Evolutionary conservation across 2,329 filamentous ascomycete species (phyloP).

Genomic region (Talaromyces sp.): DNA sequence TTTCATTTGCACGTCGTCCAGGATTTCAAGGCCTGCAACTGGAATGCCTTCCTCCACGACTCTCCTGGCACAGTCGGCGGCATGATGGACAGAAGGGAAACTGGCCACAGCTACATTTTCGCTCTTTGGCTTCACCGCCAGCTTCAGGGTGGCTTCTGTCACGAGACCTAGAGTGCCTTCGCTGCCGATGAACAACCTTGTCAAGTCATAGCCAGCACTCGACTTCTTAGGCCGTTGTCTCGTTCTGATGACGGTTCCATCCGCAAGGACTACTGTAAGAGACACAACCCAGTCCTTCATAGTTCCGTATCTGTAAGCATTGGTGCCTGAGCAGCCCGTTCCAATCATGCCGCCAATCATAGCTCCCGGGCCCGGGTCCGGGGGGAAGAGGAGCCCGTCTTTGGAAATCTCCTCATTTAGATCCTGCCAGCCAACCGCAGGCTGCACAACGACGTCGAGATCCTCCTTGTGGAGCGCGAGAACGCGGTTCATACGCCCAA

Average conservation of each 20-base stretch:
- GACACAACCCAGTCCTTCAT: conserved; percentile 92
- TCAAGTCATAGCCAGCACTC: conserved; percentile 87
- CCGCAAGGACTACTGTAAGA: conserved; percentile 81
- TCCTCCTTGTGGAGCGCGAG: conserved; percentile 71
- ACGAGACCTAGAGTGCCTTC: conserved; percentile 89
- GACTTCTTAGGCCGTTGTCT: conserved; percentile 83
- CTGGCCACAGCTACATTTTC: conserved; percentile 74
- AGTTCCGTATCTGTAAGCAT: conserved; percentile 86
- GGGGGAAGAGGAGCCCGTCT: conserved; percentile 82
- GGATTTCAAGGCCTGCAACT: conserved; percentile 84
- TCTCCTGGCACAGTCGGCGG: conserved; percentile 71
- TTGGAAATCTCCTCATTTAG: conserved; percentile 72
- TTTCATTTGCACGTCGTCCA: conserved; percentile 86
- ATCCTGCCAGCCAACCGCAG: conserved; percentile 79
- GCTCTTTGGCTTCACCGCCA: conserved; percentile 73
- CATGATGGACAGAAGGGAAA: conserved; percentile 60
- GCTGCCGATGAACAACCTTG: conserved; percentile 80
- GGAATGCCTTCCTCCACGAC: conserved; percentile 78
- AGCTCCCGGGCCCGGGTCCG: conserved; percentile 83
- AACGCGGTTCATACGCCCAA: conserved; percentile 78
- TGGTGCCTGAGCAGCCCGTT: conserved; percentile 63
- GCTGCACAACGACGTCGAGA: conserved; percentile 70
- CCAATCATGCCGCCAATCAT: conserved; percentile 74
- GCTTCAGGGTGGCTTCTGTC: conserved; percentile 83
- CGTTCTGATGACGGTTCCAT: conserved; percentile 86